A percentile compares a stretch with the other conserved stretches of the same genome.
phyloP scores from a whole-genome alignment of 768 basidiomycete genomes.

The Rhizopogon vulgaris region DNA sequence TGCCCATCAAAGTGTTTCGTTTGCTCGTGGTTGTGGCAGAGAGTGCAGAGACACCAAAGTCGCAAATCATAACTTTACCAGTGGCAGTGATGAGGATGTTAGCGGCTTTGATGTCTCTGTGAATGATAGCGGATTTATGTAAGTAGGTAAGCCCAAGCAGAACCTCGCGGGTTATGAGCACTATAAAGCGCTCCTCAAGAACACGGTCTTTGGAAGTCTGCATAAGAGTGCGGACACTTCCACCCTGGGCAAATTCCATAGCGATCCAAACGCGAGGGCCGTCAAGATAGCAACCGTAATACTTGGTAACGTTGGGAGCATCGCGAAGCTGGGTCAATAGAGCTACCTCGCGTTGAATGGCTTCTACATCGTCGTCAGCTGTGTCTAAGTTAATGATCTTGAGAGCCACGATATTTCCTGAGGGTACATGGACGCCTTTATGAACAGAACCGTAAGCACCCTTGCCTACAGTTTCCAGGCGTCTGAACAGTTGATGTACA shows the following conservation, averaged over 20 bases:
- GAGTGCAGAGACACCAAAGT: slow-evolving; percentile 96
- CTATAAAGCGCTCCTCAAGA: slow-evolving; percentile 86
- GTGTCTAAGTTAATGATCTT: slow-evolving; percentile 99
- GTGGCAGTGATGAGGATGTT: slow-evolving; percentile 87
- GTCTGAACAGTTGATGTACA: slow-evolving; percentile 76
- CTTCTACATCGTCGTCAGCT: slow-evolving; percentile 91
- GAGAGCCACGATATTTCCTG: slow-evolving; percentile 88
- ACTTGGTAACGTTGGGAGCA: slow-evolving; percentile 87
- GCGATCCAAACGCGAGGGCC: slow-evolving; percentile 97
- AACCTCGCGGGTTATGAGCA: slow-evolving; percentile 84
- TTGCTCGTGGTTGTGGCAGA: slow-evolving; percentile 81
- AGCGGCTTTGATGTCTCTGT: slow-evolving; percentile 96
- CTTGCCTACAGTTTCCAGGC: slow-evolving; percentile 90
- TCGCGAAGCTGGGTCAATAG: slow-evolving; percentile 86
- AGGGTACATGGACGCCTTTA: slow-evolving; percentile 78
- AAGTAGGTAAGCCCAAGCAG: slow-evolving; percentile 83
- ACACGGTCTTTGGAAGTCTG: slow-evolving; percentile 71
- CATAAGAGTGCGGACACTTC: slow-evolving; percentile 90
- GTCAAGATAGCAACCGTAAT: slow-evolving; percentile 94
- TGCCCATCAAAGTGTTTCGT: slow-evolving; percentile 93
- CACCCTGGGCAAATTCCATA: slow-evolving; percentile 96
- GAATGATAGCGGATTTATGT: slow-evolving; percentile 91
- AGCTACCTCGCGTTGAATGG: slow-evolving; percentile 94
- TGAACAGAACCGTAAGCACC: slow-evolving; percentile 96
- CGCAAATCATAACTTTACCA: slow-evolving; percentile 92